These are phyloP conservation scores for Russula compacta DNA, from an alignment of 768 basidiomycete species.

Conservation along the genomic window DNA sequence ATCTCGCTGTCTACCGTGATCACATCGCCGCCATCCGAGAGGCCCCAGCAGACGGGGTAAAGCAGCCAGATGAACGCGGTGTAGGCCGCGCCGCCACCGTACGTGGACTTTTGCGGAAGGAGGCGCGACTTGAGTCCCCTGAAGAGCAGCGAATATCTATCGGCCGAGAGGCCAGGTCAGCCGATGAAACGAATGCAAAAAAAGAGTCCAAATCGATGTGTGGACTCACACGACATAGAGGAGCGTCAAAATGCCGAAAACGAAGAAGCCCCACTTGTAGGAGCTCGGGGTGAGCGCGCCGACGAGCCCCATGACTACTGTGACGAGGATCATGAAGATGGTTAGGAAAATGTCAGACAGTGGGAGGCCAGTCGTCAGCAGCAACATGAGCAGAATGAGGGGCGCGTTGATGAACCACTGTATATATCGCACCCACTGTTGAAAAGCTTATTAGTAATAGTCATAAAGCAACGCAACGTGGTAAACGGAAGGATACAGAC, in stretches of 20 bases:
- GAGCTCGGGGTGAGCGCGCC: constrained; percentile 41
- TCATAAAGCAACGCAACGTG: too few species aligned
- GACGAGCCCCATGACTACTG: constrained; percentile 38
- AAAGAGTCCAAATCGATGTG: too few species aligned
- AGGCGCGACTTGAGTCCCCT: neutral
- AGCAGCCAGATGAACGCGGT: constrained; percentile 44
- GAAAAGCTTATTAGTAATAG: neutral
- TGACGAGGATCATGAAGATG: constrained; percentile 39
- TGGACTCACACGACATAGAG: constrained; percentile 41
- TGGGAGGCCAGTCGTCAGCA: constrained; percentile 40
- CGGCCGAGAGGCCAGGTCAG: neutral
- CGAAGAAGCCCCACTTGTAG: constrained; percentile 49
- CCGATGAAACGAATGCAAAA: too few species aligned
- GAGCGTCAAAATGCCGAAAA: constrained; percentile 37
- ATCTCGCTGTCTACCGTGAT: constrained; percentile 45
- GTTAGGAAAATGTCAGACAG: constrained; percentile 39
- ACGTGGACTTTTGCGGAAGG: neutral
- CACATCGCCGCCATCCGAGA: constrained; percentile 43
- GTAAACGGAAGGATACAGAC: constrained; percentile 24
- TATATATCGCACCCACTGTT: constrained; percentile 43
- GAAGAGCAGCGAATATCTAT: neutral
- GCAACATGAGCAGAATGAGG: constrained; percentile 37
- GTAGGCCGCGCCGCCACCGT: neutral
- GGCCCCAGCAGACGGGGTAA: constrained; percentile 51
- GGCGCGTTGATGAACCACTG: constrained; percentile 52